Evolutionary conservation across 345 rosid genomes (phyloP), one percentile per base, ranked within the genome.

Genomic region (Hypericum androsaemum): DNA sequence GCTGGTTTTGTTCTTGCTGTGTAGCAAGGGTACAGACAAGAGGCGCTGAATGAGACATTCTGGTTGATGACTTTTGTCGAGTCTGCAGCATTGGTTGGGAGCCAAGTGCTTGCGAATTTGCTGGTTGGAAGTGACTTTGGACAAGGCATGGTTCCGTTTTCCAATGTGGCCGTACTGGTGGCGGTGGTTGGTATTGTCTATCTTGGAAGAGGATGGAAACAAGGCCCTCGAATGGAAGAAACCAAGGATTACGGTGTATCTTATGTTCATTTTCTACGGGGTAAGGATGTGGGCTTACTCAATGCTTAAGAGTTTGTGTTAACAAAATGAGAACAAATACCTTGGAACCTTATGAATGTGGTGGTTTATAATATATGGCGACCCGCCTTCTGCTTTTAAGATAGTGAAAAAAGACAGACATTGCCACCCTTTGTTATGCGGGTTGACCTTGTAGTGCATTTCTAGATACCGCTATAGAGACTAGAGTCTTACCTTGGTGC

Each of bases 51-150:
- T 47, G 94, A 85, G 50, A 85, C 81, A 12, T 92, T 88, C 59
- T 85, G 97, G 98, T 64, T 85, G 50, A 88, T 92, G 97, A 80
- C 77, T 43, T 81, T 88, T 56, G 70, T 85, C 7, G 97, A 88
- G 74, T 81, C 95, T 10, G 88, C 73, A 42, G 68, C 86, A 46
- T 76, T 80, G 35, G 70, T 85, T 53, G 86, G 84, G 66, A 77
- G 86, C 69, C 97, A 88, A 73, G 75, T 75, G 56, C 79, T 88
- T 43, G 67, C 77, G 7, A 92, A 88, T 71, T 83, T 84, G 95
- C 51, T 81, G 57, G 71, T 71, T 36, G 82, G 57, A 60, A 56
- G 49, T 41, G 49, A 70, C 63, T 61, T 71, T 54, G 64, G 70
- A 61, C 67, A 69, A 35, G 78, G 80, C 60, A 45, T 80, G 12